Conservation (phyloP, 148 eudicot genomes). For the Talinum fruticosum region DNA sequence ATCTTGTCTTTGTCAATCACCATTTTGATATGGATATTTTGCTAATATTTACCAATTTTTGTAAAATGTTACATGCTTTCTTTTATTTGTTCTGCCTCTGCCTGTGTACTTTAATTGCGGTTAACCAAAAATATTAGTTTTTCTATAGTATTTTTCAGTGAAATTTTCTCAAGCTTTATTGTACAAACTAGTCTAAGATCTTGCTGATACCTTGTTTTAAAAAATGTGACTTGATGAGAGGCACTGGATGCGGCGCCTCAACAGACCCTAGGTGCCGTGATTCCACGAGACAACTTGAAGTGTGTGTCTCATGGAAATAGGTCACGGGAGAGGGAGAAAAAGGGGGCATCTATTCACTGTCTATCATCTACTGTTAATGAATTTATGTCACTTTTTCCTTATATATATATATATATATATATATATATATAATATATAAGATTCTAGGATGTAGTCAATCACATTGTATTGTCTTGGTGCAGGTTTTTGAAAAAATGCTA, state of each 20-base stretch:
- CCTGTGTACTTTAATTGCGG: background rate
- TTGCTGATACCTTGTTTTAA: background rate
- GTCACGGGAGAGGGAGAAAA: no score
- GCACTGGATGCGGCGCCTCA: no score
- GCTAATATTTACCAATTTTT: background rate
- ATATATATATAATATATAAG: no score
- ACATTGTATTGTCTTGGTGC: slow-evolving; percentile 26
- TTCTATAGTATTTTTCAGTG: background rate
- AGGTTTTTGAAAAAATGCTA: slow-evolving; percentile 80
- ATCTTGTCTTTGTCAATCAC: background rate
- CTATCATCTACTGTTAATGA: no score
- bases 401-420: no score
- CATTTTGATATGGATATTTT: background rate
- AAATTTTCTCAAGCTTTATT: background rate
- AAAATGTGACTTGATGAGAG: no score
- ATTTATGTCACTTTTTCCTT: no score
- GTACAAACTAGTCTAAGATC: background rate
- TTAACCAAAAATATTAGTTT: background rate
- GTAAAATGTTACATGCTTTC: background rate
- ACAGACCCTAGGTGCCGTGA: no score
- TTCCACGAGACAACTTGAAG: no score
- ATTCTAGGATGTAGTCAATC: background rate
- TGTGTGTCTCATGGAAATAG: no score
- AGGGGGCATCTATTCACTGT: no score
- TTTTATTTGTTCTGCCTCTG: background rate